Base-by-base conservation (phyloP, 2,329 filamentous ascomycete genomes). In the Fusarium pseudoanthophilum region DNA sequence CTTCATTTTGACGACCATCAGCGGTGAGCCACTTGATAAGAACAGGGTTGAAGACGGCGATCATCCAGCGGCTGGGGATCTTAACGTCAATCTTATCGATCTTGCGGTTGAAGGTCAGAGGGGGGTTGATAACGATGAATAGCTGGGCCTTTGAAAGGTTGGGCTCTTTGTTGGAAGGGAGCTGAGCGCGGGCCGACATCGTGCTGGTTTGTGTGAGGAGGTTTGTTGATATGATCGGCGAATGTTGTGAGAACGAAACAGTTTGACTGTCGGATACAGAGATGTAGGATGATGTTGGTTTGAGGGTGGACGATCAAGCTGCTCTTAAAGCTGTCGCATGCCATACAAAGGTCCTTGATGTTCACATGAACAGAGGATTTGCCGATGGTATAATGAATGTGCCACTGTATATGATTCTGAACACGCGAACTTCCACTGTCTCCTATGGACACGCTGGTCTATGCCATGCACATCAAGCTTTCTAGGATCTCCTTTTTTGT, bases 261-360 rank as follows among this genome's bases (percentile, higher is more conserved):
- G 11, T 10, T 18, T 53, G 24, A 39, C 20, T 28, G 18, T 18
- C 10, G 3, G 14, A n/a, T 7, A 5, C 7, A 21, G 4, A 28
- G 11, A 34, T 34, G 3, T 2, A 9, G 9, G 34, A 10, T 4
- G 16, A 15, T 8, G 8, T 5, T 28, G 20, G 13, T 11, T 40
- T 28, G 20, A 28, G 7, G n/a, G 20, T 10, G 7, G 24, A 10
- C 4, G 24, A 18, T 18, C 3, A 10, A 5, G 20, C 4, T 28
- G 20, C 11, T 18, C 6, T 30, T 42, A 5, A 55, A 39, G 26
- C 24, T 14, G 15, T 6, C 20, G 14, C 4, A 10, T 16, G 20
- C 2, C 2, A 11, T 14, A n/a, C 3, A n/a, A 18, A 18, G 3
- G 18, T 21, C 3, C 14, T 15, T 5, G 18, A 11, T 16, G 32